Base-by-base conservation (phyloP, 1,284 basidiomycete genomes). In the Ustilago trichophora region DNA sequence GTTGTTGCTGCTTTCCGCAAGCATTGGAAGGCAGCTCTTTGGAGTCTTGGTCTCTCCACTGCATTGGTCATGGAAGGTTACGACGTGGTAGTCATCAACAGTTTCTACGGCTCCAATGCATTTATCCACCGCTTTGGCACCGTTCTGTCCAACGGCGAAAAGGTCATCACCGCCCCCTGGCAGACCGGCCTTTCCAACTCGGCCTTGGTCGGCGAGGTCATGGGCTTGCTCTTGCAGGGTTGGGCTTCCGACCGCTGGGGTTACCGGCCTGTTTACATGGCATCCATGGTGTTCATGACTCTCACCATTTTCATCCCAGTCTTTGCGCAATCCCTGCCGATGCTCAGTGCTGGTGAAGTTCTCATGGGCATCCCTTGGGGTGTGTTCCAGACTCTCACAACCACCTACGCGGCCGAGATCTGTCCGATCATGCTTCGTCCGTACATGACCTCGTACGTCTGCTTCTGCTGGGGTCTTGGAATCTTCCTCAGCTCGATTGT, bases 351-450 rank as follows among this genome's bases (percentile, higher is more conserved):
- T 8, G 65, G 81, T 22, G 71, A 84, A 57, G 64, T 84, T 19
- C 48, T 82, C 19, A 81, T 80, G 42, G 83, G 83, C 37, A 64
- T 83, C 16, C 80, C 82, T 12, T 84, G 83, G 83, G 83, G 83
- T 73, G 76, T 76, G 26, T 82, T 81, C 73, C 82, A 84, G 56
- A 83, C 84, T 0, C 69, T 85, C 1, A 84, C 83, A 2, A 83
- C 82, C 2, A 75, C 83, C 0, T 86, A 85, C 53, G 84, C 85
- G 6, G 80, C 82, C 26, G 85, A 86, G 41, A 81, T 86, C 24
- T 83, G 82, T 33, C 85, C 85, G 2, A 82, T 83, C 32, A 74
- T 76, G 15, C 77, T 85, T 1, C 83, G 85, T 18, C 81, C 76
- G 12, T 83, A 83, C 71, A 74, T 85, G 18, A 85, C 84, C 15